Evolutionary conservation across 331 rosid genomes (phyloP).

Genomic region (Quercus lobata): DNA sequence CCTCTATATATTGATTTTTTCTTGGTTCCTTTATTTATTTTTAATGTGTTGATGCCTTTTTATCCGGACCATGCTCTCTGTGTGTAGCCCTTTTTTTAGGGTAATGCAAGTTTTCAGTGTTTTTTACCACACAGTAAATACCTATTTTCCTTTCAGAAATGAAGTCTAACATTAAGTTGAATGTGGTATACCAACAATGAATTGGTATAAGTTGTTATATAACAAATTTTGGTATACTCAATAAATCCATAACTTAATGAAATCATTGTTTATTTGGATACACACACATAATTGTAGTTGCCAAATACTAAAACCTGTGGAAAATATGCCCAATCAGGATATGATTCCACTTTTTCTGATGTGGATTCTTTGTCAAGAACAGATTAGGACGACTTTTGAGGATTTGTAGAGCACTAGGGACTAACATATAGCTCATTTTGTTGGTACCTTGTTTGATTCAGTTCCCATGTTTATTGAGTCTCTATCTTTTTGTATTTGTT

Average conservation of each 20-base stretch:
- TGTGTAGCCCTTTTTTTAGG: background rate
- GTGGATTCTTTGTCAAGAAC: too few relatives aligned
- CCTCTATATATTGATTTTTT: background rate
- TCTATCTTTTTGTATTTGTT: too few relatives aligned
- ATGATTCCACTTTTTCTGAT: background rate
- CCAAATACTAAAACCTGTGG: background rate
- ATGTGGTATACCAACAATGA: background rate
- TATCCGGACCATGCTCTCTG: too few relatives aligned
- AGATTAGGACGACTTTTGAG: too few relatives aligned
- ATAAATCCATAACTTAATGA: background rate
- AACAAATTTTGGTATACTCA: background rate
- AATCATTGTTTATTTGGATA: background rate
- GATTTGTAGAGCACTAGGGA: too few relatives aligned
- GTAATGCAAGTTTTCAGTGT: background rate
- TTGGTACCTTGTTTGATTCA: too few relatives aligned
- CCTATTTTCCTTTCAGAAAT: background rate
- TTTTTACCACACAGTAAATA: background rate
- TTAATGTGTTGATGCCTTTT: too few relatives aligned
- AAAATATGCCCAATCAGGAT: background rate
- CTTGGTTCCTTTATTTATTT: background rate
- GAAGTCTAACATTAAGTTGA: background rate
- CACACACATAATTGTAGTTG: background rate
- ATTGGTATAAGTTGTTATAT: background rate
- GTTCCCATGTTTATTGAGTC: too few relatives aligned
- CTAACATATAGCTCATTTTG: too few relatives aligned